Percentiles rank a stretch among this genome's conserved stretches.
These are phyloP conservation scores for Exobasidium cylindrosporum DNA, from an alignment of 1,284 basidiomycete genomes.

Conservation along the genomic window DNA sequence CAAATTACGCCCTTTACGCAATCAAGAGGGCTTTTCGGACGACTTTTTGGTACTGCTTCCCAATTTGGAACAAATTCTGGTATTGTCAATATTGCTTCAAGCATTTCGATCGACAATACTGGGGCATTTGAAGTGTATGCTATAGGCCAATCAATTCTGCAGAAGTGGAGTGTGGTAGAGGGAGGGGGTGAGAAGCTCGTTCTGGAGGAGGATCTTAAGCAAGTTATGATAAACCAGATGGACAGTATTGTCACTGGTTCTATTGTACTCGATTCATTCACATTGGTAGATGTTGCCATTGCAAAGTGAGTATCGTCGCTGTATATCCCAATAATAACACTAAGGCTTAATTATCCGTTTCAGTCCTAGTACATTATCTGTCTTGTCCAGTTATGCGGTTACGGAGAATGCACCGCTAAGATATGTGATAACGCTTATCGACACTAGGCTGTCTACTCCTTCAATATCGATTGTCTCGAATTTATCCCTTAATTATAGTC, in stretches of 20 bases:
- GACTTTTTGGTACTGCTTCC: slow-evolving; percentile 38
- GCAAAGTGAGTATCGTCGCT: slow-evolving; percentile 4
- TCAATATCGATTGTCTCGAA: not conserved
- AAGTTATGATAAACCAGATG: slow-evolving; percentile 30
- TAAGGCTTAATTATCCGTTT: not conserved
- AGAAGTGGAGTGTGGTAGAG: slow-evolving; percentile 48
- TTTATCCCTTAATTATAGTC: not conserved
- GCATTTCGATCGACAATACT: slow-evolving; percentile 20
- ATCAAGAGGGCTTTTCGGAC: slow-evolving; percentile 39
- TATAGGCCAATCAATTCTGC: slow-evolving; percentile 36
- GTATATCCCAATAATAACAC: not conserved
- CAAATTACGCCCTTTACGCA: slow-evolving; percentile 36
- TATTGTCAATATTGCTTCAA: slow-evolving; percentile 34
- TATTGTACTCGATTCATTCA: slow-evolving; percentile 7
- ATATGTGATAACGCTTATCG: not conserved
- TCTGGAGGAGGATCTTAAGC: slow-evolving; percentile 46
- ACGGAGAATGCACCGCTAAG: not conserved
- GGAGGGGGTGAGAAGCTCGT: slow-evolving; percentile 38
- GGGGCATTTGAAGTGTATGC: slow-evolving; percentile 36
- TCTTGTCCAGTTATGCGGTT: not conserved
- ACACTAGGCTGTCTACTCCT: not conserved
- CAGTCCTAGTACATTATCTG: not conserved
- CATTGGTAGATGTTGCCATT: slow-evolving; percentile 10
- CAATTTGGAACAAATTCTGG: slow-evolving; percentile 23
- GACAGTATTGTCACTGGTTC: slow-evolving; percentile 8